phyloP scores from a whole-genome alignment of 345 rosid species.

The Sonneratia caseolaris region DNA sequence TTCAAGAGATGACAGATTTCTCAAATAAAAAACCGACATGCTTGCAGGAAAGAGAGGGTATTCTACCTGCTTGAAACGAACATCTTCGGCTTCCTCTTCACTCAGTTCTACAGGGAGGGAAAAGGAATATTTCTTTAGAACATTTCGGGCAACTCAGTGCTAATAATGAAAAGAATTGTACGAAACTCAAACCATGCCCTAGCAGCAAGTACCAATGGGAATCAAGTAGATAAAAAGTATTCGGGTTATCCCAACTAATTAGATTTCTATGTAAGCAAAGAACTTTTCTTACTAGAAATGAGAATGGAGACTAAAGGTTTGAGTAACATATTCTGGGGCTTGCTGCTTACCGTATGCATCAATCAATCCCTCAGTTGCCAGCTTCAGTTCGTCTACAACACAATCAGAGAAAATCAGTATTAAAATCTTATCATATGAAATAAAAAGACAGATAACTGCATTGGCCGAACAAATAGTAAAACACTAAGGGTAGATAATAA shows the following conservation, averaged over 20 bases:
- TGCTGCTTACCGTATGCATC: slow-evolving; percentile 8
- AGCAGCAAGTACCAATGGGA: background rate
- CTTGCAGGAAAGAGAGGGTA: background rate
- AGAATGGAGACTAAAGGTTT: background rate
- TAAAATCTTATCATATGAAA: background rate
- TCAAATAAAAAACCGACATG: background rate
- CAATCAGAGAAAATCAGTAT: background rate
- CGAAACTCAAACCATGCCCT: background rate
- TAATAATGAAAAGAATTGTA: background rate
- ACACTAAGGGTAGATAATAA: background rate
- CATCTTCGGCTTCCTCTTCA: slow-evolving; percentile 71
- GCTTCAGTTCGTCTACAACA: slow-evolving; percentile 10
- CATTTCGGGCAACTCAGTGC: no score
- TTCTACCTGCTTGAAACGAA: slow-evolving; percentile 72
- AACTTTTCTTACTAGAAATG: background rate
- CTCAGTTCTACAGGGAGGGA: slow-evolving; percentile 48
- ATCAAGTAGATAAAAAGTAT: no score
- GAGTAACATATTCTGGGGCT: background rate
- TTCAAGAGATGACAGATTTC: background rate
- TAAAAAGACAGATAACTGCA: background rate
- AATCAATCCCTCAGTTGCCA: slow-evolving; percentile 11
- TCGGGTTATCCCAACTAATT: background rate
- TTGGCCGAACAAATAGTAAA: background rate
- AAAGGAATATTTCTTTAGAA: no score
- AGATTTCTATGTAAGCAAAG: background rate